Conservation (phyloP, 768 basidiomycete genomes). For the Albatrellus ellisii region DNA sequence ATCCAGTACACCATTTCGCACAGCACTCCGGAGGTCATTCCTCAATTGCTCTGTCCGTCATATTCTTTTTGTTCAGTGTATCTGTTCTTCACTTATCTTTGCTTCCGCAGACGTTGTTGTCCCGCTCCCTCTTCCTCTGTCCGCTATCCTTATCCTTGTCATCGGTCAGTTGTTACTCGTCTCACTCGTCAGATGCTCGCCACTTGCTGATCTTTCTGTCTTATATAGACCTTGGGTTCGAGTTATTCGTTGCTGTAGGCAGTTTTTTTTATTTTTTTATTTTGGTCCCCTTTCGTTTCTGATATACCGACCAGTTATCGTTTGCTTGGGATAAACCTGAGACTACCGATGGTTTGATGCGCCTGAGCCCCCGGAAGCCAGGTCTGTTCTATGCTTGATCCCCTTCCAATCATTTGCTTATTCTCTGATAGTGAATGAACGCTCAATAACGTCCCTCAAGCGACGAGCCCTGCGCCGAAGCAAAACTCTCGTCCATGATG, state of each 20-base stretch:
- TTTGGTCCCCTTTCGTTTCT: not conserved
- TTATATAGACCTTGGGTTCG: conserved; percentile 51
- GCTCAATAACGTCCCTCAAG: conserved; percentile 40
- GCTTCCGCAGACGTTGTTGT: conserved; percentile 57
- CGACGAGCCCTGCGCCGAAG: conserved; percentile 43
- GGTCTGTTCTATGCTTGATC: conserved; percentile 21
- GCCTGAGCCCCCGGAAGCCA: conserved; percentile 52
- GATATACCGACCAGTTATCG: conserved; percentile 29
- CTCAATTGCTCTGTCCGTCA: conserved; percentile 47
- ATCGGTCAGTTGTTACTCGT: conserved; percentile 43
- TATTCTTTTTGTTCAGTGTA: not conserved
- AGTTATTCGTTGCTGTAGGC: conserved; percentile 50
- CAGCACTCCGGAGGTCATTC: conserved; percentile 57
- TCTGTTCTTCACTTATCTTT: conserved; percentile 1
- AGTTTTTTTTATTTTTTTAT: not conserved
- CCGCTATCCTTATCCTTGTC: conserved; percentile 58
- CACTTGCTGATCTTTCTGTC: too few species aligned
- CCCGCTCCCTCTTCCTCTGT: conserved; percentile 50
- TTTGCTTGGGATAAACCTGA: conserved; percentile 67
- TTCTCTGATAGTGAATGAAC: conserved; percentile 33
- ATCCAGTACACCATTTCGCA: conserved; percentile 60
- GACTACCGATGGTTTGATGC: conserved; percentile 52
- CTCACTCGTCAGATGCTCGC: not conserved
- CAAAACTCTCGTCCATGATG: conserved; percentile 37
- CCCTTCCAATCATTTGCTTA: not conserved